A percentile compares a stretch with the other conserved stretches of the same genome.
Evolutionary conservation across 163 green algal species (phyloP).

Genomic region (Scenedesmus sp.): DNA sequence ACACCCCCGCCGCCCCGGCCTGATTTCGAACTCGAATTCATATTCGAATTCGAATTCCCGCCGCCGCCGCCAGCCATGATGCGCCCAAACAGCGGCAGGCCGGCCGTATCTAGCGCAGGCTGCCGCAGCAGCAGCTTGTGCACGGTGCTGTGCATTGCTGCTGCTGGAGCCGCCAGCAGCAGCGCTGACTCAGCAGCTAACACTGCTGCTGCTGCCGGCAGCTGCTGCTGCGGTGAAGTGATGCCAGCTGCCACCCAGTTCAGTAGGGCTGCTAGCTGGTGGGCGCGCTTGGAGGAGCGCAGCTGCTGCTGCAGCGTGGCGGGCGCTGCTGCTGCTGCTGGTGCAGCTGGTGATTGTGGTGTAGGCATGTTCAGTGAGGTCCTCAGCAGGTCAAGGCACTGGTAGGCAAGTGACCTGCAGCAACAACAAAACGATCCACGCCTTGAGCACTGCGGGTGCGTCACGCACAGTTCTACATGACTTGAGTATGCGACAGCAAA

Average conservation of each 20-base stretch:
- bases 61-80: slow-evolving; percentile 17
- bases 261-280: slow-evolving; percentile 41
- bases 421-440: background rate
- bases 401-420: slow-evolving; percentile 25
- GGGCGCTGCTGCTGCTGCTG: slow-evolving; percentile 14
- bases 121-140: slow-evolving; percentile 43
- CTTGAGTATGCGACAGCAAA: no score
- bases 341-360: background rate
- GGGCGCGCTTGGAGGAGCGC: slow-evolving; percentile 2
- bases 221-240: slow-evolving; percentile 9
- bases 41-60: background rate
- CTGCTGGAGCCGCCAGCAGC: slow-evolving; percentile 40
- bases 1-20: background rate
- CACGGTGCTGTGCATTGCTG: slow-evolving; percentile 22
- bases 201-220: slow-evolving; percentile 36
- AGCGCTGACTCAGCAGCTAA: slow-evolving; percentile 40
- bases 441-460: background rate
- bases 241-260: slow-evolving; percentile 10
- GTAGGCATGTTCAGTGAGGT: background rate
- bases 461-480: background rate
- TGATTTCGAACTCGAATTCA: background rate
- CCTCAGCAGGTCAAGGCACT: background rate
- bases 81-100: slow-evolving; percentile 36
- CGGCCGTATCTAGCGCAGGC: slow-evolving; percentile 19
- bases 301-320: slow-evolving; percentile 31